Base-by-base conservation (phyloP, 768 basidiomycete genomes). In the Termitomyces sp. region DNA sequence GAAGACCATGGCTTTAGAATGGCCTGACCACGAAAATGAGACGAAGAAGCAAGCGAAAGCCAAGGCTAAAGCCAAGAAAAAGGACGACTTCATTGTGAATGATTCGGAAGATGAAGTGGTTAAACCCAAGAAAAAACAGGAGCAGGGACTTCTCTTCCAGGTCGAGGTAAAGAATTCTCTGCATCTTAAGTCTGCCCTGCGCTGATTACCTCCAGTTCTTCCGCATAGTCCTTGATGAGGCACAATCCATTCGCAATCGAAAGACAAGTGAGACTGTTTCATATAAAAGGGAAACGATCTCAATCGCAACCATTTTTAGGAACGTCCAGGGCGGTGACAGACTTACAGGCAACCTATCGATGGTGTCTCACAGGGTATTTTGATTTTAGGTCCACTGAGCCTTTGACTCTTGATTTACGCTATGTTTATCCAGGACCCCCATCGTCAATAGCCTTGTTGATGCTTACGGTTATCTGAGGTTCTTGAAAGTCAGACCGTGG, bases 291-390 rank as follows among this genome's bases (percentile, higher is more conserved):
- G n/a, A 10, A 47, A 15, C 20, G 29, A 13, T 36, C 51, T 35
- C 13, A 39, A 32, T 22, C 5, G n/a, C n/a, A 20, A 18, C 36
- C 11, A 13, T 38, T 15, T 32, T n/a, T 39, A 83, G 81, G 81
- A 38, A 72, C 71, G 39, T 83, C 83, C 16, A 74, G 80, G 16
- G 79, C 82, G 2, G 79, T 84, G 13, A 77, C 77, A 10, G 76
- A 81, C 12, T 68, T 91, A 15, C 67, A 74, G 11, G 59, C 81
- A 0, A 73, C 62, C 16, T 78, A 83, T 63, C 76, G 86, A 36
- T 91, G 89, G 89, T 80, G 79, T 58, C 69, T 89, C 9, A 88
- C 85, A 23, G 85, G 83, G 77, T 80, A 63, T 18, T 18, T 31
- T 7, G 7, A 18, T 73, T 66, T 18, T 20, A 10, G 12, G 13